Evolutionary conservation across 768 basidiomycete species (phyloP).

Genomic region (Heimioporus sp.): DNA sequence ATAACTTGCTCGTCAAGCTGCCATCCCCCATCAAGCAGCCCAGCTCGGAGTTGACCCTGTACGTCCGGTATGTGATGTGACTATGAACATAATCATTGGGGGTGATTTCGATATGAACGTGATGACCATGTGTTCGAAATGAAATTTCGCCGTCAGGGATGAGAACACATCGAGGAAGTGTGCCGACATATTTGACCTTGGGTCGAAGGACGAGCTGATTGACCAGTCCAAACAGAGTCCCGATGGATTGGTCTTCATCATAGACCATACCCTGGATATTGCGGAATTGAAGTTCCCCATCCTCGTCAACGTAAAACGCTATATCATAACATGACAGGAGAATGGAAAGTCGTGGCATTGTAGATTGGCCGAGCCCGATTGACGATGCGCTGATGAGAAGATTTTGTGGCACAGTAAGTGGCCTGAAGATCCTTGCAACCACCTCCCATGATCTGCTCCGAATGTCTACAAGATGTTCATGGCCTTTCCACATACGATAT

Average conservation of each 20-base stretch:
- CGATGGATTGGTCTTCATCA: too few species aligned
- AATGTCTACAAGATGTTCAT: neutral
- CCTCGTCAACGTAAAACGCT: conserved; percentile 35
- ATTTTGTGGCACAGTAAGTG: conserved; percentile 9
- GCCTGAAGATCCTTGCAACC: neutral
- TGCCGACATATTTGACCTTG: neutral
- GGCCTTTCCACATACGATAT: too few species aligned
- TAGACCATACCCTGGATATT: conserved; percentile 41
- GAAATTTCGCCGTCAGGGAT: conserved; percentile 38
- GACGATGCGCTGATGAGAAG: conserved; percentile 15
- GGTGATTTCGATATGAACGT: conserved; percentile 12
- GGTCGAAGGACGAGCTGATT: conserved; percentile 38
- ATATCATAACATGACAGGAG: conserved; percentile 39
- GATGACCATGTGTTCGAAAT: conserved; percentile 25
- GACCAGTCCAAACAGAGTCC: conserved; percentile 39
- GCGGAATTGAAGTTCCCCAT: conserved; percentile 33
- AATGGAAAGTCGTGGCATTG: conserved; percentile 19
- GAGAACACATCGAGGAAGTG: conserved; percentile 27
- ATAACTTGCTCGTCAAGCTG: conserved; percentile 30
- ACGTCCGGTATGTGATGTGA: conserved; percentile 22
- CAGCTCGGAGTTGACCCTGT: conserved; percentile 26
- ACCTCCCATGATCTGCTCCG: neutral
- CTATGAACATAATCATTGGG: neutral
- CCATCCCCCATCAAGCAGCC: conserved; percentile 19
- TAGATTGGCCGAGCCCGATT: neutral